phyloP scores from a whole-genome alignment of 768 basidiomycete species.

The Leucosporidium yakuticum region DNA sequence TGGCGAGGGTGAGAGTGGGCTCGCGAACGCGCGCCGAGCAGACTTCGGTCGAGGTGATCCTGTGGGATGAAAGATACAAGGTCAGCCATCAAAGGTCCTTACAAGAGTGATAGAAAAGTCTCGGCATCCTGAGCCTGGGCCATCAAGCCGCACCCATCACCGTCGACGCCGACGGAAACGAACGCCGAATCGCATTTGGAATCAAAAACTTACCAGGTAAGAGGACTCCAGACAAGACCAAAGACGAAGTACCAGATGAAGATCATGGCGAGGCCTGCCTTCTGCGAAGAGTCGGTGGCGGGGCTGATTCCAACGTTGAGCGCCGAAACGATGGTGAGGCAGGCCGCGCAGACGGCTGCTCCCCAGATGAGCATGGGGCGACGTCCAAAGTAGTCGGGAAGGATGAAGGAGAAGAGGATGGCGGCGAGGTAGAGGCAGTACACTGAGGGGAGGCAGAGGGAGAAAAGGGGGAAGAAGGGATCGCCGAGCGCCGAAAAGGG shows the following conservation, averaged over 20 bases:
- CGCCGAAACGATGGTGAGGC: constrained; percentile 17
- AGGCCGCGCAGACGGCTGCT: constrained; percentile 29
- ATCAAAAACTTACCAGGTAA: too few relatives aligned
- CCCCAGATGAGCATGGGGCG: constrained; percentile 23
- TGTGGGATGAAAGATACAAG: too few relatives aligned
- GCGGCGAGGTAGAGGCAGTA: constrained; percentile 14
- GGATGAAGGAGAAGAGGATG: constrained; percentile 21
- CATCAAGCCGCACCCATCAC: too few relatives aligned
- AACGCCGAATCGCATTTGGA: too few relatives aligned
- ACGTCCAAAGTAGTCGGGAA: constrained; percentile 25
- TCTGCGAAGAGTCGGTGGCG: neutral
- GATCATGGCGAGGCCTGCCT: constrained; percentile 9
- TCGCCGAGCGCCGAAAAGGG: neutral
- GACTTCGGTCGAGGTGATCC: constrained; percentile 34
- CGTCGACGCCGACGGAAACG: too few relatives aligned
- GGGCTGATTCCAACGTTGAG: constrained; percentile 2
- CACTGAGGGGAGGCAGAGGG: neutral
- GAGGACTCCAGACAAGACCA: constrained; percentile 20
- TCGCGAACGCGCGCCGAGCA: constrained; percentile 30
- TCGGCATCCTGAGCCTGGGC: too few relatives aligned
- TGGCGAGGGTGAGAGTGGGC: constrained; percentile 31
- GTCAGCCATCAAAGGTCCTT: too few relatives aligned
- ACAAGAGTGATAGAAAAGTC: too few relatives aligned
- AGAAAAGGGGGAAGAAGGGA: neutral
- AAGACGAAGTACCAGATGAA: constrained; percentile 14